Evolutionary conservation across 139 green algal species (phyloP), one percentile per base, ranked within the genome.

Genomic region (Ostreobium quekettii): DNA sequence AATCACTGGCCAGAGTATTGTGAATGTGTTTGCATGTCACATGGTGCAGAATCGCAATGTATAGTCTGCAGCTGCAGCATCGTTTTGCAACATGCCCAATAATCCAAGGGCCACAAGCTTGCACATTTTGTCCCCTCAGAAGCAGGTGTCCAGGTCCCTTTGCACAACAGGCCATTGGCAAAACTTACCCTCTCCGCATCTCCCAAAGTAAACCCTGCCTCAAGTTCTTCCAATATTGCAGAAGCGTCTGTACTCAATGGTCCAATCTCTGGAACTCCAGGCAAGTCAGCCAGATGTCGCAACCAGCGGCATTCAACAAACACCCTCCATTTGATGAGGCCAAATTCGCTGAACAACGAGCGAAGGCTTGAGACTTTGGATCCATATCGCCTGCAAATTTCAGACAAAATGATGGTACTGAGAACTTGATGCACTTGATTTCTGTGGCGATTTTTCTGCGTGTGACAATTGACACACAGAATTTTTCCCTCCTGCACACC

Each of bases 231-330:
- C 5, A 68, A 36, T 30, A 56, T 8, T 53, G 5, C 5, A 56
- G 8, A 36, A 8, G 61, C 61, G 8, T 35, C 35, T 32, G 35
- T 4, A 36, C 35, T n/a, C 8, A 68, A 68, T 5, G 11, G 6
- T 28, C 5, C 5, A 7, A 68, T n/a, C 36, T 68, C 61, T 36
- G 35, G 6, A 48, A 96, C 78, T 60, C 87, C 76, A 0, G 80
- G 73, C 6, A 95, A 85, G 4, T 49, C n/a, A 19, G 85, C 72
- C 28, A 99, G 87, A 70, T 86, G 81, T 78, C 97, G 90, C 70
- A 99, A 82, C 95, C 95, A 99, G 35, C 87, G 83, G 64, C 74
- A 91, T 78, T 99, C 95, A 22, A 99, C 95, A n/a, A 91, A 70
- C 3, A 97, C 85, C n/a, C 95, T 85, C 47, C 84, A 91, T 36